A percentile compares a stretch with the other conserved stretches of the same genome.
These are phyloP conservation scores for Toxicodendron radicans DNA, from an alignment of 345 rosid genomes.

Conservation along the genomic window DNA sequence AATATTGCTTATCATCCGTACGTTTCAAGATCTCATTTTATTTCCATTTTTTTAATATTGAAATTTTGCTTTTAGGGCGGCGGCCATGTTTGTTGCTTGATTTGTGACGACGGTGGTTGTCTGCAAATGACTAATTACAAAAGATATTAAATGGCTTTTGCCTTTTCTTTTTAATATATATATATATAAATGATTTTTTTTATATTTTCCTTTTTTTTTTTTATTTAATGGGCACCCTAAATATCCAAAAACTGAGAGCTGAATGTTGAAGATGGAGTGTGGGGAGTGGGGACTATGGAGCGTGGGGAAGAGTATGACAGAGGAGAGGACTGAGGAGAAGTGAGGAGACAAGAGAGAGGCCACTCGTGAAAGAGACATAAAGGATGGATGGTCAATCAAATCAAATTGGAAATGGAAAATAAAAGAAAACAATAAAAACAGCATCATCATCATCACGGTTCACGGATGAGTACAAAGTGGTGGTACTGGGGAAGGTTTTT, in stretches of 20 bases:
- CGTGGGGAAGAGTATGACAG: not conserved
- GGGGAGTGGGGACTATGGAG: not conserved
- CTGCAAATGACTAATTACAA: no score
- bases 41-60: not conserved
- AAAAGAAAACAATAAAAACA: not conserved
- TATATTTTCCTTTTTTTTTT: not conserved
- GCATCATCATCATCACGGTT: not conserved
- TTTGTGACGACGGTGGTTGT: no score
- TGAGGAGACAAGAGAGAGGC: no score
- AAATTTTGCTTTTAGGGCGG: no score
- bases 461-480: conserved; percentile 11
- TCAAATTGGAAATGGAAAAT: not conserved
- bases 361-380: not conserved
- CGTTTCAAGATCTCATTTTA: conserved; percentile 15
- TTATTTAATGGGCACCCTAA: not conserved
- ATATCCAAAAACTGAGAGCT: not conserved
- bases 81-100: no score
- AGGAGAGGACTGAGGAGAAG: no score
- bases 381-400: not conserved
- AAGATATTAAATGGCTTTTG: no score
- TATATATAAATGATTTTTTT: no score
- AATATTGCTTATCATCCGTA: conserved; percentile 22
- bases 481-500: not conserved
- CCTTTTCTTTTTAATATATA: no score
- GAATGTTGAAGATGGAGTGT: not conserved